Conservation (phyloP, 805 yeast species). For the Schwanniomyces occidentalis region DNA sequence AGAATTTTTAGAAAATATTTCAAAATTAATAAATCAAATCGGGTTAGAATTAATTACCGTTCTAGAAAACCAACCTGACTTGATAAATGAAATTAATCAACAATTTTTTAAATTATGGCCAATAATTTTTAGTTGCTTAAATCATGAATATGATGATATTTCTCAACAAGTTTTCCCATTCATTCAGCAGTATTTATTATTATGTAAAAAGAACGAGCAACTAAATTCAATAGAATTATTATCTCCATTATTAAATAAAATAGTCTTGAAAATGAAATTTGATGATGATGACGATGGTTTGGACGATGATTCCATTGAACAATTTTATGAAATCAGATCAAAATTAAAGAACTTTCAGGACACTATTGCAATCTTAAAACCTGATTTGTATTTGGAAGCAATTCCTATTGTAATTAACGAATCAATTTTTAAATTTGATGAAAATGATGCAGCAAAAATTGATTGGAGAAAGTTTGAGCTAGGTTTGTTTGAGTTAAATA, state of each 20-base stretch:
- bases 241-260: conserved; percentile 61
- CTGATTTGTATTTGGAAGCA: conserved; percentile 60
- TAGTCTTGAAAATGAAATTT: conserved; percentile 75
- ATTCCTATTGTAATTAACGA: conserved; percentile 61
- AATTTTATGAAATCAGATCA: conserved; percentile 75
- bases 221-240: conserved; percentile 49
- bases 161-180: conserved; percentile 81
- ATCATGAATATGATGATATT: conserved; percentile 87
- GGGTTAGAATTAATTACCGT: conserved; percentile 76
- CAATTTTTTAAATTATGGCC: conserved; percentile 71
- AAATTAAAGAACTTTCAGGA: conserved; percentile 82
- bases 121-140: conserved; percentile 64
- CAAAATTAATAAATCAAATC: conserved; percentile 70
- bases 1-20: conserved; percentile 74
- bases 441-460: conserved; percentile 15
- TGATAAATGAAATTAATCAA: conserved; percentile 38
- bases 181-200: conserved; percentile 68
- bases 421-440: conserved; percentile 31
- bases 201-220: conserved; percentile 57
- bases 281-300: conserved; percentile 72
- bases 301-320: conserved; percentile 72
- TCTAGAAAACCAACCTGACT: conserved; percentile 47
- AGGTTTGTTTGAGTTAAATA: conserved; percentile 79
- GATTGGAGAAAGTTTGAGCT: conserved; percentile 86
- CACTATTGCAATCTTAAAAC: conserved; percentile 59